Evolutionary conservation across 768 basidiomycete genomes (phyloP), one percentile per base, ranked within the genome.

Genomic region (Russula emetica): DNA sequence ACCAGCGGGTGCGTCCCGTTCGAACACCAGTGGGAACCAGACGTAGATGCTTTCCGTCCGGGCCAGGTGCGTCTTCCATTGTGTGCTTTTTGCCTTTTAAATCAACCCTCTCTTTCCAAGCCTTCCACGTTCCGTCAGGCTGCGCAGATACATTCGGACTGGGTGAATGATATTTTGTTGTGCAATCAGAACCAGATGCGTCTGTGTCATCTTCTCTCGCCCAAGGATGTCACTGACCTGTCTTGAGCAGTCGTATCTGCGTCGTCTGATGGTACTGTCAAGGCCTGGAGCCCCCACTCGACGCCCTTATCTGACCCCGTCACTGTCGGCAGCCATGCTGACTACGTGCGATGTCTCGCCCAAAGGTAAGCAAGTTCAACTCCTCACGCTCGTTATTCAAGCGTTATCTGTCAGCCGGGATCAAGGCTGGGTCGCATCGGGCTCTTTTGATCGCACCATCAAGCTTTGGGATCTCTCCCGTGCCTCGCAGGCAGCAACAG

Each of bases 241-340:
- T 51, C 49, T 60, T 40, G 52, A 54, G 66, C 67, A 86, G 91
- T 98, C 51, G 82, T 98, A 45, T 93, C 95, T 61, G 94, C 92
- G 0, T 98, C 97, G 0, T 96, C 95, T 2, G 96, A 98, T 71
- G 94, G 95, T 20, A 93, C 94, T 14, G 79, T 99, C 69, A 90
- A 94, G 71, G 85, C 93, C 0, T 98, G 97, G 96, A 86, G 81
- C 58, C 96, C 96, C 0, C 94, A 98, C 72, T 78, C 84, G 0
- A 67, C 77, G 14, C 71, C 78, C 20, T 76, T 82, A 9, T 75
- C 82, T 6, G 85, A 88, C 55, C 91, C 94, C 2, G 76, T 79
- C 2, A 78, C 82, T 14, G 77, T 94, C 49, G 93, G 93, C 13
- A 79, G 80, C 3, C 93, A 95, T 70, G 75, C 75, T n/a, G 93